phyloP scores from a whole-genome alignment of 768 basidiomycete species.

The Amanita jacksonii region DNA sequence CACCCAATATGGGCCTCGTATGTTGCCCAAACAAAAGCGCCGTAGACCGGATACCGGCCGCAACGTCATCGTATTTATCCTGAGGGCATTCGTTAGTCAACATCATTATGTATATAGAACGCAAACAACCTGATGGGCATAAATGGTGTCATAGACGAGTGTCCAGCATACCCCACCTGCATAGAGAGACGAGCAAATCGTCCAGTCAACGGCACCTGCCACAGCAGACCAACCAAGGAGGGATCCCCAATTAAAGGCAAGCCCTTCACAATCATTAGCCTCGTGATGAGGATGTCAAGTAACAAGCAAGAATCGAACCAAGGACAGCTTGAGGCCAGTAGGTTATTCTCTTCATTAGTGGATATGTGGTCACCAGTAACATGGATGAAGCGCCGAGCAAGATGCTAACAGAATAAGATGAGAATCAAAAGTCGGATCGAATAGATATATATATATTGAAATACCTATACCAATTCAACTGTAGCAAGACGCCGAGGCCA shows the following conservation, averaged over 20 bases:
- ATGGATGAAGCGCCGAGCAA: slow-evolving; percentile 87
- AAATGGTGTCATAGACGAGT: slow-evolving; percentile 94
- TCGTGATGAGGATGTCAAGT: background rate
- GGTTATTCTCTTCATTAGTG: slow-evolving; percentile 94
- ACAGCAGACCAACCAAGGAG: slow-evolving; percentile 96
- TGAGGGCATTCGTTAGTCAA: slow-evolving; percentile 20
- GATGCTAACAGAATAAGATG: slow-evolving; percentile 45
- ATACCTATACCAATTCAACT: slow-evolving; percentile 93
- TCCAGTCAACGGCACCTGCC: slow-evolving; percentile 72
- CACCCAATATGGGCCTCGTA: slow-evolving; percentile 66
- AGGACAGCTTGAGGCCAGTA: slow-evolving; percentile 96
- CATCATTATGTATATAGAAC: slow-evolving; percentile 4
- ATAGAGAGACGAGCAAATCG: slow-evolving; percentile 78
- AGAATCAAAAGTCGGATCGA: too few relatives aligned
- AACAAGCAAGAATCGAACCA: slow-evolving; percentile 41
- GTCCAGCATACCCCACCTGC: slow-evolving; percentile 90
- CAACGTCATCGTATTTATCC: slow-evolving; percentile 89
- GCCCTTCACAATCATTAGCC: slow-evolving; percentile 33
- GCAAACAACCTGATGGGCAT: slow-evolving; percentile 79
- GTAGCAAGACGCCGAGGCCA: slow-evolving; percentile 79
- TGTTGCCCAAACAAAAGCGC: slow-evolving; percentile 81
- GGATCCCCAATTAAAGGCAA: slow-evolving; percentile 98
- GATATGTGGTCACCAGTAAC: slow-evolving; percentile 81
- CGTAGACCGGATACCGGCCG: slow-evolving; percentile 86
- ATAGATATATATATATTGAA: slow-evolving; percentile 13